Base-by-base conservation (phyloP, 2,329 filamentous ascomycete genomes). In the Chaetomium strumarium region DNA sequence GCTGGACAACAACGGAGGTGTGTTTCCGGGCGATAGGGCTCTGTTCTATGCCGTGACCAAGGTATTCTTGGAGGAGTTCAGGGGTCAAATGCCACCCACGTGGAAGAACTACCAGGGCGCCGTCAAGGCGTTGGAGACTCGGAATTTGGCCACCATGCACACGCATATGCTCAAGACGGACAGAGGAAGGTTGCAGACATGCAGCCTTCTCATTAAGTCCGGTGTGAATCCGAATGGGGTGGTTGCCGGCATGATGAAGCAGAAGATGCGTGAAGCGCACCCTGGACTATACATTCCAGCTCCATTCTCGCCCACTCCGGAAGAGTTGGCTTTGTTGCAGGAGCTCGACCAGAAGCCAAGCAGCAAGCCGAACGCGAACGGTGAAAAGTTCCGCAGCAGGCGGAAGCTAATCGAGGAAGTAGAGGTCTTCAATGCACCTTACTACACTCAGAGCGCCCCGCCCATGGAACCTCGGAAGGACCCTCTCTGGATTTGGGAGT, bases 21-120 rank as follows among this genome's bases (percentile, higher is more conserved):
- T 76, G 1, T 75, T 81, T 41, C 75, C 79, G 1, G 75, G 76
- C 14, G 76, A 75, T 20, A 69, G 72, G 38, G 67, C 75, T 3
- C 63, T 81, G 5, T 79, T 75, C 67, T 72, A 74, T 52, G 73
- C 74, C 1, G 61, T 79, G 4, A 67, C 71, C 13, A 67, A 68
- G 10, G 63, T 74, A 8, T 82, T 77, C 72, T 62, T 67, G 10
- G 65, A 66, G n/a, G 63, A 65, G 8, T 75, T 74, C 40, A 60
- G 64, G 1, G 65, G 64, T 33, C 66, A 75, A 38, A 63, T 68
- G 4, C 67, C 70, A 20, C 78, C 72, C 2, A 69, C 66, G 30
- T 67, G 67, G 39, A 70, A 69, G 51, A 66, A 68, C 37, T 71
- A 64, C 49, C 68, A 72, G 40, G 64, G 63, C 34, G 70, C 70